These are phyloP conservation scores for Phytomonas francai DNA, from an alignment of 208 protist species.

Conservation along the genomic window DNA sequence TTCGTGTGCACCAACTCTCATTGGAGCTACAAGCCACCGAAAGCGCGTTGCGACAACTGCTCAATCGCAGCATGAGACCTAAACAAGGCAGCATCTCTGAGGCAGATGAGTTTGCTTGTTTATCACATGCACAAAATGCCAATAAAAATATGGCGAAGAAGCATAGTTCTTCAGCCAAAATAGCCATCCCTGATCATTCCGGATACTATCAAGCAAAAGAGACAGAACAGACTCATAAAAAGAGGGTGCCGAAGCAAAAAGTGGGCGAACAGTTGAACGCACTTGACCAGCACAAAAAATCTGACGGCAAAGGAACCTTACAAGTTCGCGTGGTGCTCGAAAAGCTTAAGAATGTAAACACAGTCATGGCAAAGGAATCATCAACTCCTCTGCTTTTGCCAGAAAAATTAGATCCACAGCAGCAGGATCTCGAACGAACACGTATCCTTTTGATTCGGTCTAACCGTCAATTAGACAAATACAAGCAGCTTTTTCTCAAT, in stretches of 20 bases:
- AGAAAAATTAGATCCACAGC: not conserved
- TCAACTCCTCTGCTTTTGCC: not conserved
- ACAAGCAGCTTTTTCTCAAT: not conserved
- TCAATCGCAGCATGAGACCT: not conserved
- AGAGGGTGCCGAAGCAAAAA: not conserved
- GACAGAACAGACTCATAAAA: not conserved
- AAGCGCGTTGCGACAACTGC: not conserved
- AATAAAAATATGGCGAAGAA: not conserved
- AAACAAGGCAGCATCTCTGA: not conserved
- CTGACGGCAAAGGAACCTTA: not conserved
- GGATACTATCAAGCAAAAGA: not conserved
- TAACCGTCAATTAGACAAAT: not conserved
- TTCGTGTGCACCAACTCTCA: slow-evolving; percentile 1
- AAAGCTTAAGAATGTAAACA: not conserved
- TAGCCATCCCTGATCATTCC: not conserved
- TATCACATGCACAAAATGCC: not conserved
- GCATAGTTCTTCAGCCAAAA: not conserved
- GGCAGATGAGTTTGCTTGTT: not conserved
- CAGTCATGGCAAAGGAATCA: not conserved
- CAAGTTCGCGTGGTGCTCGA: not conserved
- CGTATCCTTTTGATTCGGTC: not conserved
- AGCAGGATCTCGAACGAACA: not conserved
- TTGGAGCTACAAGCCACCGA: not conserved
- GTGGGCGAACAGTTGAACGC: not conserved
- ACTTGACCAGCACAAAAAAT: not conserved